Evolutionary conservation across 768 basidiomycete genomes (phyloP).

Genomic region (Mycena olivaceomarginata): DNA sequence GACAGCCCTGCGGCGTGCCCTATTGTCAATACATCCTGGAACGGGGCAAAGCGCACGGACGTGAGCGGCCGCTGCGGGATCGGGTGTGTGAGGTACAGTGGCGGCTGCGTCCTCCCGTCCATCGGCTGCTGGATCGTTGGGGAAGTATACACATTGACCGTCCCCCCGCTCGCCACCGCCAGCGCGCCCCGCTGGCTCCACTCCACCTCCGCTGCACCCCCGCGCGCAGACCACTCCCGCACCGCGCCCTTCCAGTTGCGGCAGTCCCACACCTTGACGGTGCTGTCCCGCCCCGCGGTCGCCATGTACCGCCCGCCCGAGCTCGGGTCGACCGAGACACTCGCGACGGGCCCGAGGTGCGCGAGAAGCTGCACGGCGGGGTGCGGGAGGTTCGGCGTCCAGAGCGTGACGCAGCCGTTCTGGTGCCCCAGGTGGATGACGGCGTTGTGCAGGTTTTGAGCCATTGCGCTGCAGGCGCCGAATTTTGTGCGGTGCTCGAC

Average conservation of each 20-base stretch:
- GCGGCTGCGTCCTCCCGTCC: constrained; percentile 72
- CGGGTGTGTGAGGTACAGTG: constrained; percentile 92
- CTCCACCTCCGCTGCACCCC: constrained; percentile 80
- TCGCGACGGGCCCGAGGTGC: constrained; percentile 90
- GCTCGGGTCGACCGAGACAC: constrained; percentile 90
- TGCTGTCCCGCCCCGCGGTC: constrained; percentile 91
- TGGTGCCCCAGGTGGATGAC: constrained; percentile 96
- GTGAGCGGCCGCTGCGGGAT: constrained; percentile 87
- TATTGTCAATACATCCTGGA: constrained; percentile 89
- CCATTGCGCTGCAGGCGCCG: constrained; percentile 89
- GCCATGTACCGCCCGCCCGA: constrained; percentile 94
- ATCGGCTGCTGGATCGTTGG: constrained; percentile 79
- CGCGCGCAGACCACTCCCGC: constrained; percentile 83
- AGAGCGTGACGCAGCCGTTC: constrained; percentile 96
- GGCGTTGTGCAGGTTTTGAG: constrained; percentile 95
- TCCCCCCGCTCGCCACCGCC: constrained; percentile 88
- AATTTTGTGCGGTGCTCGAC: constrained; percentile 93
- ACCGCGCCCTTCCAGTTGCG: constrained; percentile 96
- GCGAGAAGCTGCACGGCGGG: constrained; percentile 95
- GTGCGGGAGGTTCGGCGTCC: constrained; percentile 96
- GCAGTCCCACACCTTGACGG: constrained; percentile 97
- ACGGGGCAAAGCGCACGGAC: constrained; percentile 90
- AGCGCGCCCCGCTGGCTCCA: constrained; percentile 93
- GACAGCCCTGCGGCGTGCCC: constrained; percentile 89
- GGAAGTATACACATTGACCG: constrained; percentile 88